A percentile compares a stretch with the other conserved stretches of the same genome.
Conservation (phyloP, 2,329 filamentous ascomycete species). For the Colletotrichum sp. region DNA sequence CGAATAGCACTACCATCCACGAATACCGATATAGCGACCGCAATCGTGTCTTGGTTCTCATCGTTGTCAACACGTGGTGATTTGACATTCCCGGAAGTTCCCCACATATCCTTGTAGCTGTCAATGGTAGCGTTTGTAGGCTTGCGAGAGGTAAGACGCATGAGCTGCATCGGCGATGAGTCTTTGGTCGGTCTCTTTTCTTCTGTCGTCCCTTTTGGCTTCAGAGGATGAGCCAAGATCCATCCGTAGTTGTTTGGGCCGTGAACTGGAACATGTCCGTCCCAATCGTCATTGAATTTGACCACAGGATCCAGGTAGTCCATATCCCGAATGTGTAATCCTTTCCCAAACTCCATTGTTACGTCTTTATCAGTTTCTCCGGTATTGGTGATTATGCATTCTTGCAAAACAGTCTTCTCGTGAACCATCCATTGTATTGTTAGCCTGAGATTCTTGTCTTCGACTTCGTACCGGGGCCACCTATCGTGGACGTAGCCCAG, state of each 20-base stretch:
- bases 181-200: not conserved
- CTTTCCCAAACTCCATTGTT: not conserved
- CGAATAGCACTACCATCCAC: too few species aligned
- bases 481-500: not conserved
- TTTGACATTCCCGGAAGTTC: too few species aligned
- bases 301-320: not conserved
- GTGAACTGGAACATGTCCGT: not conserved
- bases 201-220: not conserved
- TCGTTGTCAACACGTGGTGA: too few species aligned
- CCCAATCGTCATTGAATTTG: not conserved
- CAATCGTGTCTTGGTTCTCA: too few species aligned
- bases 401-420: accelerated
- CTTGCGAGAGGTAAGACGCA: not conserved
- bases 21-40: too few species aligned
- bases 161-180: too few species aligned
- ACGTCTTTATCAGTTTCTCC: too few species aligned
- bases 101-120: too few species aligned
- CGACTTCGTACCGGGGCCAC: not conserved
- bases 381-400: not conserved
- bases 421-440: not conserved
- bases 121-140: accelerated
- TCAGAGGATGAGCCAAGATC: accelerated
- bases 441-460: not conserved
- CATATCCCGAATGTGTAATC: not conserved
- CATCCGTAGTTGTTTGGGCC: not conserved